Percentiles rank a stretch among this genome's conserved stretches.
Conservation (phyloP, 768 basidiomycete genomes). For the Psilocybe cubensis region DNA sequence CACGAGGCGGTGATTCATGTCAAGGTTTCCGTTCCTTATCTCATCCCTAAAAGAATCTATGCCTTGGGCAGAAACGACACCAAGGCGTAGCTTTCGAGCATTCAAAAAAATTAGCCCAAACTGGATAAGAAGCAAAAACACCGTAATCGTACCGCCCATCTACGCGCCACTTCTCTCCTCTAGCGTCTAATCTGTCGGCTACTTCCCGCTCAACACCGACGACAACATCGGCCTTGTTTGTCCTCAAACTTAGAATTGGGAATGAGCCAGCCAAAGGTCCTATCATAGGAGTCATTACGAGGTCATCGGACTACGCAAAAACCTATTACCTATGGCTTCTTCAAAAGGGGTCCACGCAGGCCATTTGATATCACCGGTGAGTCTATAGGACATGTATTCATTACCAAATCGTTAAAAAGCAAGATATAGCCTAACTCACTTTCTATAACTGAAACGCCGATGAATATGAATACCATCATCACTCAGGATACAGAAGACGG, state of each 20-base stretch:
- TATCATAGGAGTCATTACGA: constrained; percentile 25
- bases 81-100: constrained; percentile 46
- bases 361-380: constrained; percentile 91
- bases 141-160: constrained; percentile 68
- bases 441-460: constrained; percentile 45
- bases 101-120: background rate
- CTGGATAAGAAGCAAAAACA: background rate
- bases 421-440: constrained; percentile 45
- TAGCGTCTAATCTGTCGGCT: constrained; percentile 68
- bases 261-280: constrained; percentile 82
- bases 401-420: background rate
- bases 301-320: constrained; percentile 11
- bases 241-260: constrained; percentile 83
- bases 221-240: constrained; percentile 94
- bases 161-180: constrained; percentile 74
- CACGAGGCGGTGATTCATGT: background rate
- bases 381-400: constrained; percentile 44
- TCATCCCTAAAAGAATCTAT: background rate
- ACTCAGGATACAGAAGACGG: background rate
- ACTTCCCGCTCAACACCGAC: constrained; percentile 76
- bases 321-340: constrained; percentile 63
- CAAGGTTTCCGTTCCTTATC: background rate
- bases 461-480: background rate
- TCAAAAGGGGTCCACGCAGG: constrained; percentile 77
- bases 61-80: constrained; percentile 33